Evolutionary conservation across 2,329 filamentous ascomycete species (phyloP).

Genomic region (Epichloe hybrida): DNA sequence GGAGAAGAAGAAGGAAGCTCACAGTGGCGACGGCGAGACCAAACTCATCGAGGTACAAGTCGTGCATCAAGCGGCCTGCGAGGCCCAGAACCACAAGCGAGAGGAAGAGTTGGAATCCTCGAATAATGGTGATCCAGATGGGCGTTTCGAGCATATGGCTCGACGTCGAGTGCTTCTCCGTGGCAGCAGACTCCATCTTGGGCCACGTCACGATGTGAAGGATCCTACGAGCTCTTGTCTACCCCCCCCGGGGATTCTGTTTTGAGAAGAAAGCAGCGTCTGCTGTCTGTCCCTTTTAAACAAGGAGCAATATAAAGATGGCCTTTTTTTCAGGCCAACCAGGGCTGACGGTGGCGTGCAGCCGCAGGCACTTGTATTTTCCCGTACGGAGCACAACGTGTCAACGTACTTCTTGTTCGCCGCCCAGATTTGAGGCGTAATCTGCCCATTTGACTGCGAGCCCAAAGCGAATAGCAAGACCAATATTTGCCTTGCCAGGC

Average conservation of each 20-base stretch:
- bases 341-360: not conserved
- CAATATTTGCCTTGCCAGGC: not conserved
- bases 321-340: no score
- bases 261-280: not conserved
- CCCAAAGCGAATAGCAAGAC: not conserved
- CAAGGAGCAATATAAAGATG: no score
- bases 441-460: not conserved
- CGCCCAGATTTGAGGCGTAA: not conserved
- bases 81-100: no score
- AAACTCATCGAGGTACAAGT: slow-evolving; percentile 10
- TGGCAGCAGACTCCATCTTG: no score
- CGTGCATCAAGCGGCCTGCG: no score
- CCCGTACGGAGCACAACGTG: not conserved
- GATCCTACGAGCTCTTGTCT: no score
- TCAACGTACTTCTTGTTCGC: not conserved
- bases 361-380: not conserved
- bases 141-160: no score
- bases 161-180: no score
- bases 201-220: no score
- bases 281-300: no score
- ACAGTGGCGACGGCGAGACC: slow-evolving; percentile 29
- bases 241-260: not conserved
- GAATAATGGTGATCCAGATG: no score
- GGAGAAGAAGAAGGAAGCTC: slow-evolving; percentile 8
- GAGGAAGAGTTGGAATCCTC: no score